Percentiles rank a stretch among this genome's conserved stretches.
Conservation (phyloP, 2,329 filamentous ascomycete genomes). For the Mycocentrospora acerina region DNA sequence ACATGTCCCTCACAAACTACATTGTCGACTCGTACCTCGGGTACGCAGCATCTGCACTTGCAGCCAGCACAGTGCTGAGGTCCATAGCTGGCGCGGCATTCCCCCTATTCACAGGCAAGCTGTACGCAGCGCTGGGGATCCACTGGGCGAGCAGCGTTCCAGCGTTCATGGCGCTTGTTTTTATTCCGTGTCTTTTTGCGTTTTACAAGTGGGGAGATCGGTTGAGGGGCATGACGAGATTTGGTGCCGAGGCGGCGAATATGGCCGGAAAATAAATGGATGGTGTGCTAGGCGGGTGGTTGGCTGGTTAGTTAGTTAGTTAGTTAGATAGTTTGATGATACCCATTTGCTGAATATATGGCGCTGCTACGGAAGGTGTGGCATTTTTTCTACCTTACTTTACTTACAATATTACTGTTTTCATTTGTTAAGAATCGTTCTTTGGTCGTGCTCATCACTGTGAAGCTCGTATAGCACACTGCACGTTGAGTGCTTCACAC, state of each 20-base stretch:
- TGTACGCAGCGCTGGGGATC: constrained; percentile 50
- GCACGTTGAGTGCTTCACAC: no score
- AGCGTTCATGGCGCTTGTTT: constrained; percentile 49
- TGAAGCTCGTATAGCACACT: no score
- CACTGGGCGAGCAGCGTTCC: constrained; percentile 52
- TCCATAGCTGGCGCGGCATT: constrained; percentile 51
- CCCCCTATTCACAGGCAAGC: constrained; percentile 50
- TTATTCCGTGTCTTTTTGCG: constrained; percentile 28
- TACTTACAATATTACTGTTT: no score
- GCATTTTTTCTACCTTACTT: no score
- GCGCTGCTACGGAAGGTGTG: no score
- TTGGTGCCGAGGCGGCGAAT: constrained; percentile 19
- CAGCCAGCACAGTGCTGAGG: constrained; percentile 49
- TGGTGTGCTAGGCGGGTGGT: no score
- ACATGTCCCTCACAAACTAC: constrained; percentile 60
- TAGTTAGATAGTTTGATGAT: no score
- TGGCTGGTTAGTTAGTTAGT: no score
- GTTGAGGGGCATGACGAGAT: constrained; percentile 19
- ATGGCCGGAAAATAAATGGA: constrained; percentile 8
- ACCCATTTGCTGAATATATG: no score
- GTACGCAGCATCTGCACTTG: constrained; percentile 32
- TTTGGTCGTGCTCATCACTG: no score
- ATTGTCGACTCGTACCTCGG: constrained; percentile 65
- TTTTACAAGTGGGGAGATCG: constrained; percentile 20
- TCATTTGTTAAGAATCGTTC: no score